These are phyloP conservation scores for Aegilops speltoides DNA, from an alignment of 176 grass and related monocot species.

Conservation along the genomic window DNA sequence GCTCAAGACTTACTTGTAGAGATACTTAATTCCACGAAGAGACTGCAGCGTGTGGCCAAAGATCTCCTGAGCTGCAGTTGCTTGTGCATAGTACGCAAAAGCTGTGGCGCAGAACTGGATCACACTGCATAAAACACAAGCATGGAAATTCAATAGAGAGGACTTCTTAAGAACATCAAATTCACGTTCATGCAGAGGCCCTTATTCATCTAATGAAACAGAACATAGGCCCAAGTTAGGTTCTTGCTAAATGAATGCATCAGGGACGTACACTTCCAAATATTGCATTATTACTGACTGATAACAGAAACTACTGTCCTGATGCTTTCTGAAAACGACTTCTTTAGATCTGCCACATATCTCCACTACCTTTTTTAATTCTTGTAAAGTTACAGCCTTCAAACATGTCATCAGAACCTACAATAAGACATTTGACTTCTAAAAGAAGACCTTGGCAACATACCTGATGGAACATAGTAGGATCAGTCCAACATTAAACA, in stretches of 20 bases:
- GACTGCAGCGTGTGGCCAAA: slow-evolving; percentile 96
- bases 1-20: slow-evolving; percentile 81
- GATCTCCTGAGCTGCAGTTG: slow-evolving; percentile 98
- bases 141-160: background rate
- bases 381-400: background rate
- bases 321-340: background rate
- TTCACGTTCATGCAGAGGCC: background rate
- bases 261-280: background rate
- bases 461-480: slow-evolving; percentile 99
- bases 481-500: slow-evolving; percentile 96
- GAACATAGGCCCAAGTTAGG: background rate
- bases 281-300: background rate
- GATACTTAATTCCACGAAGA: slow-evolving; percentile 96
- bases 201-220: background rate
- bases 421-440: background rate
- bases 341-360: background rate
- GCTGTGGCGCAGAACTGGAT: slow-evolving; percentile 98
- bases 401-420: background rate
- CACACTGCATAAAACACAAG: slow-evolving; percentile 61
- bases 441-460: slow-evolving; percentile 12
- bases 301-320: background rate
- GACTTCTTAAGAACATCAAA: background rate
- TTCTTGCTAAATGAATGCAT: background rate
- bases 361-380: background rate
- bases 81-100: slow-evolving; percentile 95